These are phyloP conservation scores for Aspergillus sp. DNA, from an alignment of 2,329 filamentous ascomycete species.

Conservation along the genomic window DNA sequence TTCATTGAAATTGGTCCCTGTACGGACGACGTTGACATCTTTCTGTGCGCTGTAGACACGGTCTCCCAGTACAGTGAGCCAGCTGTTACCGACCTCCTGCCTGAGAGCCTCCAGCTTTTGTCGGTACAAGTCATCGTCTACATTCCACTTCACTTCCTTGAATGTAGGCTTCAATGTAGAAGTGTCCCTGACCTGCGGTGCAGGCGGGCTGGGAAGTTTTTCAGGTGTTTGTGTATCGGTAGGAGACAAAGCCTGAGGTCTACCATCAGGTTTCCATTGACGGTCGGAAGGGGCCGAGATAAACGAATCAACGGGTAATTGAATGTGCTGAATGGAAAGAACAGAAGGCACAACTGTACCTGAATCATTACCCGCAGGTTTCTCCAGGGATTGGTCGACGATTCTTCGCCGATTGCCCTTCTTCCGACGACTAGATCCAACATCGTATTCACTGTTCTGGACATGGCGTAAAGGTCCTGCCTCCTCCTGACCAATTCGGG, in stretches of 20 bases:
- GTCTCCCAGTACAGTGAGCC: constrained; percentile 80
- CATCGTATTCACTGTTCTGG: constrained; percentile 20
- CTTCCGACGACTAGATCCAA: constrained; percentile 35
- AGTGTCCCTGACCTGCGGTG: constrained; percentile 5
- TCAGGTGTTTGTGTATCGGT: constrained; percentile 11
- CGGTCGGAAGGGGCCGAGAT: constrained; percentile 20
- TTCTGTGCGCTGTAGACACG: constrained; percentile 49
- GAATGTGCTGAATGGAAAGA: constrained; percentile 24
- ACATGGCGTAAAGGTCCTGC: constrained; percentile 9
- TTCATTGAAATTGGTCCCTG: constrained; percentile 27
- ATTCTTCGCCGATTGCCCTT: constrained; percentile 54
- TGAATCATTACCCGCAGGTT: constrained; percentile 22
- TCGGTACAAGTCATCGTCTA: constrained; percentile 72
- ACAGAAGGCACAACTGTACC: constrained; percentile 24
- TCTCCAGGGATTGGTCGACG: constrained; percentile 51
- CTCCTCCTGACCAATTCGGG: constrained; percentile 7
- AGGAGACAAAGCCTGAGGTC: constrained; percentile 16
- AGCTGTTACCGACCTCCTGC: constrained; percentile 79
- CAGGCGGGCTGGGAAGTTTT: constrained; percentile 13
- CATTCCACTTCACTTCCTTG: constrained; percentile 26
- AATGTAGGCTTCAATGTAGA: constrained; percentile 18
- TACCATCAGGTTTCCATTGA: constrained; percentile 27
- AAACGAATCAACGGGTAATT: constrained; percentile 21
- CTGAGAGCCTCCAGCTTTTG: constrained; percentile 84
- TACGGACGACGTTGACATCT: constrained; percentile 23